Conservation (phyloP, 1,284 basidiomycete species). For the Sporisorium scitamineum region DNA sequence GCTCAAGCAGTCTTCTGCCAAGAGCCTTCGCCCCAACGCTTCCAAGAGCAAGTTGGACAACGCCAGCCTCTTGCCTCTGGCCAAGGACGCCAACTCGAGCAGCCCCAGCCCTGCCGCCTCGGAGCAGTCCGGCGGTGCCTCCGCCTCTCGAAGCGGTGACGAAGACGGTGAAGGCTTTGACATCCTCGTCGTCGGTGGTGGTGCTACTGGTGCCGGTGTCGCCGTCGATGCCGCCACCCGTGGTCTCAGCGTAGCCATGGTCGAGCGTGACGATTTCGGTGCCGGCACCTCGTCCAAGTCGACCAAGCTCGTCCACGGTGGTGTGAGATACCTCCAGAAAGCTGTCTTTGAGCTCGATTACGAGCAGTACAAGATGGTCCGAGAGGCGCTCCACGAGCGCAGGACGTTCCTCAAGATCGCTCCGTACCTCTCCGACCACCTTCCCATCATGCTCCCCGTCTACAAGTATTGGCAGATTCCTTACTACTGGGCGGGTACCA, state of each 20-base stretch:
- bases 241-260: slow-evolving; percentile 90
- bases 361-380: slow-evolving; percentile 86
- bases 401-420: slow-evolving; percentile 94
- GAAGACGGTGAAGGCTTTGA: slow-evolving; percentile 71
- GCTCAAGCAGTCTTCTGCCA: slow-evolving; percentile 61
- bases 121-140: slow-evolving; percentile 34
- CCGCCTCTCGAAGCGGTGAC: slow-evolving; percentile 35
- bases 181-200: slow-evolving; percentile 86
- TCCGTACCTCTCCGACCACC: slow-evolving; percentile 89
- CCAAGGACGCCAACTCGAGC: slow-evolving; percentile 52
- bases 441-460: slow-evolving; percentile 93
- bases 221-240: slow-evolving; percentile 93
- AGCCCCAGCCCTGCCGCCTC: slow-evolving; percentile 61
- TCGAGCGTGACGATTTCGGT: slow-evolving; percentile 92
- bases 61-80: slow-evolving; percentile 49
- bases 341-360: slow-evolving; percentile 96
- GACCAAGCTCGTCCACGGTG: slow-evolving; percentile 97
- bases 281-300: slow-evolving; percentile 93
- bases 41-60: slow-evolving; percentile 46
- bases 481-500: slow-evolving; percentile 95
- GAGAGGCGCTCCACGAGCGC: slow-evolving; percentile 91
- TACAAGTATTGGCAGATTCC: slow-evolving; percentile 95
- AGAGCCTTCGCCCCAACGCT: slow-evolving; percentile 56
- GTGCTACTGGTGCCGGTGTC: slow-evolving; percentile 93
- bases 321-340: slow-evolving; percentile 96